Base-by-base conservation (phyloP, 352 stramenopile genomes). In the Globisporangium solare region DNA sequence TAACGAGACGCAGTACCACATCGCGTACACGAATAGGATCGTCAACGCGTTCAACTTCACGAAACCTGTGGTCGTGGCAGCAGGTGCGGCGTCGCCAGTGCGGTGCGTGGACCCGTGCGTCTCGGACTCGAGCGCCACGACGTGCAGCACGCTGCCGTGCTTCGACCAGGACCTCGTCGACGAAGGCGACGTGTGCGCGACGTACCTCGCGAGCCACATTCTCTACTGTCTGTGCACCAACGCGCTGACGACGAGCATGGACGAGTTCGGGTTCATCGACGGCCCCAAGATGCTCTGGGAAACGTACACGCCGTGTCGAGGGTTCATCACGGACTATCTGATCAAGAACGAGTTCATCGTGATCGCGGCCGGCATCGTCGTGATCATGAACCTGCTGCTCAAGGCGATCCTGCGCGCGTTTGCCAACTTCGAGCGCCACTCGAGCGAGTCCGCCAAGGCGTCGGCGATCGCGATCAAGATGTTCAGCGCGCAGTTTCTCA, bases 401-500 rank as follows among this genome's bases (percentile, higher is more conserved):
- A 90, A 92, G 42, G 61, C 63, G 2, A 89, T 88, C 21, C 49
- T 95, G 20, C 76, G 79, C 5, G 58, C 61, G 0, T 90, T 95
- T 27, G 76, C 83, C 0, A 65, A 48, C 2, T 92, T 93, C 47
- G 86, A 95, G 55, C 58, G 67, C 0, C 86, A 94, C 52, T 80
- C 78, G n/a, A 93, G 82, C 43, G 83, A 94, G 61, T 94, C 86
- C 0, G 64, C 76, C 20, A 92, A 93, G 65, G 81, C 84, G 13
- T 78, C 76, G 0, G 78, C 78, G 0, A 73, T 93, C 39, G 76
- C 78, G 5, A 35, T 90, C 42, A 95, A 94, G 57, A 86, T 93
- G 69, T 92, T 93, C 27, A 56, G 58, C 15, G 75, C 86, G 3
- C 83, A 94, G 57, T 92, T 93, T 22, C 63, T 95, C 17, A 95